A percentile compares a stretch with the other conserved stretches of the same genome.
These are phyloP conservation scores for Fusarium nygamai DNA, from an alignment of 2,329 filamentous ascomycete species.

Conservation along the genomic window DNA sequence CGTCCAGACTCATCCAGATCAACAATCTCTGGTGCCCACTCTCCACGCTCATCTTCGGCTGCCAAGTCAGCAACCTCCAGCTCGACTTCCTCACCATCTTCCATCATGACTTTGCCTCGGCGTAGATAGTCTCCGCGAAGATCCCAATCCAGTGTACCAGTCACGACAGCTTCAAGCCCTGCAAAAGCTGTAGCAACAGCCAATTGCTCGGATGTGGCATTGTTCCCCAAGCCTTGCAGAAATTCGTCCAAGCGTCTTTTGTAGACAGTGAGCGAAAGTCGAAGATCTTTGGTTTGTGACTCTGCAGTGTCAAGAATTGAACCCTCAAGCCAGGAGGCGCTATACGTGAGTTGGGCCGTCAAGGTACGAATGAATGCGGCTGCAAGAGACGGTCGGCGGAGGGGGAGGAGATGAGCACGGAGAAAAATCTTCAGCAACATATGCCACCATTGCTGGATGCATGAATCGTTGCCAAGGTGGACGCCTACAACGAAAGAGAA, in stretches of 20 bases:
- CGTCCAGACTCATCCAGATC: constrained; percentile 63
- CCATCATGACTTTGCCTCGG: constrained; percentile 59
- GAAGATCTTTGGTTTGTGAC: constrained; percentile 50
- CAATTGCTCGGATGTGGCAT: constrained; percentile 52
- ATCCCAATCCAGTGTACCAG: constrained; percentile 64
- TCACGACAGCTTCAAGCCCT: constrained; percentile 46
- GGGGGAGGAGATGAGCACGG: constrained; percentile 58
- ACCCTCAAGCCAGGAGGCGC: constrained; percentile 58
- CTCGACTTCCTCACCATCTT: constrained; percentile 62
- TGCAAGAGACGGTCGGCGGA: constrained; percentile 56
- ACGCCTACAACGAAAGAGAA: constrained; percentile 67
- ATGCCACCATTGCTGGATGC: constrained; percentile 71
- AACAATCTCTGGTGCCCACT: constrained; percentile 64
- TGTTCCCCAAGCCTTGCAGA: constrained; percentile 49
- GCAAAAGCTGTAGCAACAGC: constrained; percentile 60
- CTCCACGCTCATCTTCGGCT: constrained; percentile 64
- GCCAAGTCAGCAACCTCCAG: constrained; percentile 61
- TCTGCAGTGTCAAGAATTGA: constrained; percentile 54
- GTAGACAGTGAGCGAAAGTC: constrained; percentile 62
- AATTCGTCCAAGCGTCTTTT: constrained; percentile 62
- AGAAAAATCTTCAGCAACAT: constrained; percentile 63
- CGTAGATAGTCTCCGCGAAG: constrained; percentile 60
- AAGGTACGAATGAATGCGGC: constrained; percentile 60
- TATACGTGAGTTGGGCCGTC: constrained; percentile 65
- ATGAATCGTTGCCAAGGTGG: constrained; percentile 67